phyloP scores from a whole-genome alignment of 192 early-diverging fungal species.

The Linnemannia elongata region DNA sequence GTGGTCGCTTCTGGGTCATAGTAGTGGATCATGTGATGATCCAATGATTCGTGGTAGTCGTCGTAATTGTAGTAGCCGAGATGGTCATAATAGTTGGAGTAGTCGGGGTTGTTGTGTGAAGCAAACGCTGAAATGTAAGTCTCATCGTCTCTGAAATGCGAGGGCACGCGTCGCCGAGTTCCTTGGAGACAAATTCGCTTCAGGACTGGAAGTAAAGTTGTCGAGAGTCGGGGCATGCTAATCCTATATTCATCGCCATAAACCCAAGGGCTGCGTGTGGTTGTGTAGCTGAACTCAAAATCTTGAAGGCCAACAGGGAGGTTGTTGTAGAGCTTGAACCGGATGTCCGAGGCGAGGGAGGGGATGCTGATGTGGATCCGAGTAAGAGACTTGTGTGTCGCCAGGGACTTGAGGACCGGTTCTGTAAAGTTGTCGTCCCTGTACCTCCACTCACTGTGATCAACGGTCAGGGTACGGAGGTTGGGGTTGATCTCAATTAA shows the following conservation, averaged over 20 bases:
- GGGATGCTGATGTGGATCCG: not conserved
- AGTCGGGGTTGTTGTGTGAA: too few species aligned
- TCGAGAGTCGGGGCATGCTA: not conserved
- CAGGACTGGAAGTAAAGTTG: not conserved
- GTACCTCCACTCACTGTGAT: not conserved
- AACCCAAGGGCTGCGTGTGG: too few species aligned
- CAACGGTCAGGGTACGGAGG: not conserved
- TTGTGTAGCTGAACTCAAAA: not conserved
- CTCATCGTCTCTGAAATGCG: too few species aligned
- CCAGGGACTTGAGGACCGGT: not conserved
- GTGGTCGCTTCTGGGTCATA: not conserved
- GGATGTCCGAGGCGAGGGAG: not conserved
- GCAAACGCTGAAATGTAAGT: too few species aligned
- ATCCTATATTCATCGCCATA: too few species aligned
- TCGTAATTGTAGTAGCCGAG: too few species aligned
- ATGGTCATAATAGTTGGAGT: too few species aligned
- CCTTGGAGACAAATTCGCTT: not conserved
- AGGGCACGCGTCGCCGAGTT: not conserved
- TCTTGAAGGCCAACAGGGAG: not conserved
- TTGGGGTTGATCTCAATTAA: not conserved
- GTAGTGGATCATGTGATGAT: too few species aligned
- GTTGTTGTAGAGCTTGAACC: not conserved
- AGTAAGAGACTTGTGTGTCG: not conserved
- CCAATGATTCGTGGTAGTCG: too few species aligned
- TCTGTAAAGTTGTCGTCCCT: not conserved